Percentiles rank a stretch among this genome's conserved stretches.
phyloP scores from a whole-genome alignment of 164 flowering plant genomes.

The Paratinospora sagittata region DNA sequence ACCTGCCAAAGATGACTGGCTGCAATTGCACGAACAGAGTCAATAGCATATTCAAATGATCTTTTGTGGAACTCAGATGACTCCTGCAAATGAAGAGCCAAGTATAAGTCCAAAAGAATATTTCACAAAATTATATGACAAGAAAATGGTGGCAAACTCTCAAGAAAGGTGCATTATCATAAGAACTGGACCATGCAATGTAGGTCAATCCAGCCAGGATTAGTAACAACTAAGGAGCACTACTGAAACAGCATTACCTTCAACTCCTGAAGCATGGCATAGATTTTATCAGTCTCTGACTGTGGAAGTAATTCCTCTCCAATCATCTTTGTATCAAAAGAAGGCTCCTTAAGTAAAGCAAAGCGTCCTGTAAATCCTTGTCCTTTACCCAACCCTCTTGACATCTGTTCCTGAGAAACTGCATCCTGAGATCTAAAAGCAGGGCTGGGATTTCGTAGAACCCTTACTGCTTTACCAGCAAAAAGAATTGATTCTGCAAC shows the following conservation, averaged over 20 bases:
- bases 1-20: constrained; percentile 99
- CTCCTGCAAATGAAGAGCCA: constrained; percentile 45
- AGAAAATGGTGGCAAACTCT: neutral
- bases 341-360: constrained; percentile 44
- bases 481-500: constrained; percentile 92
- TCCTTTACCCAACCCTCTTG: constrained; percentile 40
- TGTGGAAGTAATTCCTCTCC: constrained; percentile 84
- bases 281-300: constrained; percentile 88
- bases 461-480: constrained; percentile 94
- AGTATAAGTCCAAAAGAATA: neutral
- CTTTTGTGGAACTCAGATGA: constrained; percentile 94
- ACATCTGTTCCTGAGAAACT: constrained; percentile 35
- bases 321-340: constrained; percentile 28
- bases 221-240: neutral
- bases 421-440: constrained; percentile 48
- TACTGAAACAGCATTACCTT: constrained; percentile 40
- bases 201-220: neutral
- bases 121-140: neutral
- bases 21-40: constrained; percentile 73
- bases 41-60: constrained; percentile 79
- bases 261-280: constrained; percentile 71
- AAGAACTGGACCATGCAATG: neutral
- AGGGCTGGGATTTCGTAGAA: constrained; percentile 85
- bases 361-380: constrained; percentile 42
- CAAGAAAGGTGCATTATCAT: neutral